Evolutionary conservation across 1,139 yeast species (phyloP).

Genomic region (Spathaspora sp.): DNA sequence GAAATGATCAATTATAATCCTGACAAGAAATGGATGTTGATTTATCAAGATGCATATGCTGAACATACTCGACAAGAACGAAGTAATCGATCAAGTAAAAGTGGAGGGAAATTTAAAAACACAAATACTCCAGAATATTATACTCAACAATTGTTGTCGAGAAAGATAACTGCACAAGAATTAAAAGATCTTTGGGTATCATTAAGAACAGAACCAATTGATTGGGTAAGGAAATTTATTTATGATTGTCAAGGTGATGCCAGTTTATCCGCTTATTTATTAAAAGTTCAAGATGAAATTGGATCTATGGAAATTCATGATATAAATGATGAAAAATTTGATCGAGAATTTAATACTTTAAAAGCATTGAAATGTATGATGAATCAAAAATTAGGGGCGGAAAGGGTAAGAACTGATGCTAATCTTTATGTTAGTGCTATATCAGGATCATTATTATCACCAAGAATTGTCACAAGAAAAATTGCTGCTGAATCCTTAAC

Average conservation of each 20-base stretch:
- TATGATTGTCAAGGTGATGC: constrained; percentile 87
- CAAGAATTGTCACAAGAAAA: constrained; percentile 71
- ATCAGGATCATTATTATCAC: constrained; percentile 49
- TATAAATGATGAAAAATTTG: constrained; percentile 46
- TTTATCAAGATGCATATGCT: constrained; percentile 81
- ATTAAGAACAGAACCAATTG: constrained; percentile 84
- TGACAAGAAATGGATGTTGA: constrained; percentile 88
- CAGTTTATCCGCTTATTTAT: constrained; percentile 54
- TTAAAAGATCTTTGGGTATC: constrained; percentile 88
- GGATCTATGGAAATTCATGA: constrained; percentile 33
- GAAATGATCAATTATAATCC: constrained; percentile 76
- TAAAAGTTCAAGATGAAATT: constrained; percentile 41
- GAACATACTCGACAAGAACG: constrained; percentile 65
- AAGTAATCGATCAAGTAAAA: constrained; percentile 9
- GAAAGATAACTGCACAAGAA: constrained; percentile 66
- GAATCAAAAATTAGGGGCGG: constrained; percentile 48
- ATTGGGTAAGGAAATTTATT: constrained; percentile 80
- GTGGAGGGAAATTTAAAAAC: constrained; percentile 15
- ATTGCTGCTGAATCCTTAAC: constrained; percentile 76
- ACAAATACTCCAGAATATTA: constrained; percentile 67
- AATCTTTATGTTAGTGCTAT: constrained; percentile 42
- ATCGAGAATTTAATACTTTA: constrained; percentile 47
- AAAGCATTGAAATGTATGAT: constrained; percentile 49
- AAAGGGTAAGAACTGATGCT: constrained; percentile 42
- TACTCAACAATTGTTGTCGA: constrained; percentile 71